These are phyloP conservation scores for Aaosphaeria arxii DNA, from an alignment of 2,329 filamentous ascomycete genomes.

Conservation along the genomic window DNA sequence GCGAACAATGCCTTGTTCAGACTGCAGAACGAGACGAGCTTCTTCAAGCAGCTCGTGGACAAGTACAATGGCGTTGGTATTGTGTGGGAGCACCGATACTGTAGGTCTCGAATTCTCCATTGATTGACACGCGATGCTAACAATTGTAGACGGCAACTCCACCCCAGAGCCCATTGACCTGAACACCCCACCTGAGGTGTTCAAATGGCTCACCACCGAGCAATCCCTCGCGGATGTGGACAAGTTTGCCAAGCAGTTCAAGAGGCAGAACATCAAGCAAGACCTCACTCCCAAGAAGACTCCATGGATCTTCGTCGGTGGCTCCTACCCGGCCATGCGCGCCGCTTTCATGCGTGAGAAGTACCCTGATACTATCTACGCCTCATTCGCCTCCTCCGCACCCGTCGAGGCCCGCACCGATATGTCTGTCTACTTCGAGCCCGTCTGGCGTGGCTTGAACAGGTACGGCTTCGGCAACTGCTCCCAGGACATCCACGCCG, in stretches of 20 bases:
- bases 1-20: slow-evolving; percentile 18
- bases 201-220: slow-evolving; percentile 38
- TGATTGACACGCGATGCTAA: background rate
- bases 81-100: slow-evolving; percentile 41
- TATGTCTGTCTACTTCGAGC: slow-evolving; percentile 52
- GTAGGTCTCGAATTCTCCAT: slow-evolving; percentile 7
- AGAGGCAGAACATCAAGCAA: slow-evolving; percentile 29
- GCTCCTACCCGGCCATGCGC: slow-evolving; percentile 37
- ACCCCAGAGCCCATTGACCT: slow-evolving; percentile 29
- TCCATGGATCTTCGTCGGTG: slow-evolving; percentile 39
- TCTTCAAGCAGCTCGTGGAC: slow-evolving; percentile 36
- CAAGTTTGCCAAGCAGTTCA: slow-evolving; percentile 40
- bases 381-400: slow-evolving; percentile 35
- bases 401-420: slow-evolving; percentile 47
- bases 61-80: slow-evolving; percentile 37
- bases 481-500: slow-evolving; percentile 48
- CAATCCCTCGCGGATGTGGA: slow-evolving; percentile 43
- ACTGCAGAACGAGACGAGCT: slow-evolving; percentile 27
- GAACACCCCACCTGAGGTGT: slow-evolving; percentile 30
- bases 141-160: slow-evolving; percentile 37
- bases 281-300: slow-evolving; percentile 33
- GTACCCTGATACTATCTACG: slow-evolving; percentile 39
- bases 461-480: slow-evolving; percentile 45
- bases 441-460: slow-evolving; percentile 47
- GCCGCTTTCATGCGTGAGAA: slow-evolving; percentile 38